These are phyloP conservation scores for Vanrija sp. DNA, from an alignment of 1,284 basidiomycete species.

Conservation along the genomic window DNA sequence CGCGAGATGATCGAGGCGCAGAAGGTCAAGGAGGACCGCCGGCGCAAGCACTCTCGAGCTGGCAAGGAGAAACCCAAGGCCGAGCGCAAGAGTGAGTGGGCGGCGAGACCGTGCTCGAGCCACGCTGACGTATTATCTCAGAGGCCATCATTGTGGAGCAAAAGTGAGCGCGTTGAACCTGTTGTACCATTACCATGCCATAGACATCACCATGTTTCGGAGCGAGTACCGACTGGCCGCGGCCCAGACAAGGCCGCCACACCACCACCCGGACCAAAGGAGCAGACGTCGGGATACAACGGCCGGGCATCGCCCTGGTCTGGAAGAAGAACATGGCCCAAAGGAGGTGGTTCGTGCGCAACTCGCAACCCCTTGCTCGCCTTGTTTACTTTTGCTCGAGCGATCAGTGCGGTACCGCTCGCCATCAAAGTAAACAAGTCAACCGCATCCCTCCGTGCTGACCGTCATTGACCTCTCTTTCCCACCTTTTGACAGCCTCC, in stretches of 20 bases:
- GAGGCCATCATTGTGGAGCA: conserved; percentile 73
- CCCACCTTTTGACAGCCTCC: not conserved
- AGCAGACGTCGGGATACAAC: too few relatives aligned
- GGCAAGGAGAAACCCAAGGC: conserved; percentile 87
- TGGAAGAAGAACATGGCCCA: too few relatives aligned
- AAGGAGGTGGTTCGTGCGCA: too few relatives aligned
- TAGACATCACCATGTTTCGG: conserved; percentile 1
- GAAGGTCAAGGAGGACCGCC: conserved; percentile 88
- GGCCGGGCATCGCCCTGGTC: too few relatives aligned
- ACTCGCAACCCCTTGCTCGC: too few relatives aligned
- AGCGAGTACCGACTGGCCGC: not conserved
- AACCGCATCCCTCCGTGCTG: too few relatives aligned
- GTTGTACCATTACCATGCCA: conserved; percentile 23
- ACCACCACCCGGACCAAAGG: too few relatives aligned
- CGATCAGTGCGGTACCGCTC: too few relatives aligned
- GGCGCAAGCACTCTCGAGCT: conserved; percentile 77
- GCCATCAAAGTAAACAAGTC: too few relatives aligned
- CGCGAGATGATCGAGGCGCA: conserved; percentile 87
- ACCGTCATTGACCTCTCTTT: not conserved
- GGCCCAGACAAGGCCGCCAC: too few relatives aligned
- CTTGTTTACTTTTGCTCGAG: not conserved
- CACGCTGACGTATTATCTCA: conserved; percentile 12
- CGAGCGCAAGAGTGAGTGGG: conserved; percentile 67
- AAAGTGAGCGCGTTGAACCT: conserved; percentile 49
- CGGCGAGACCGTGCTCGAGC: conserved; percentile 5